Conservation (phyloP, 805 yeast genomes). For the Kuraishia cidri region DNA sequence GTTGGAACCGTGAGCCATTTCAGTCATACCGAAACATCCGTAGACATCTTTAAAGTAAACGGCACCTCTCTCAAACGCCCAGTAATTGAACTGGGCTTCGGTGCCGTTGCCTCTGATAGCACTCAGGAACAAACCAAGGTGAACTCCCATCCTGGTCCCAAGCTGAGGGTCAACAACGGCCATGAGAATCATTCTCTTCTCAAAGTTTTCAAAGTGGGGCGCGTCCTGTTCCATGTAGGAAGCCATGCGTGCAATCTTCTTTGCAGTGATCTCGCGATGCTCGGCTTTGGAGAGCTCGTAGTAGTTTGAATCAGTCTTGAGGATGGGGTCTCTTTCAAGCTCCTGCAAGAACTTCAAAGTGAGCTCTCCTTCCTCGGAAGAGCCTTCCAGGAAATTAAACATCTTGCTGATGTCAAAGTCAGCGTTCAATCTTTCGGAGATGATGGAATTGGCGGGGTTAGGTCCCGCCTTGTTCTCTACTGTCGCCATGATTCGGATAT, state of each 20-base stretch:
- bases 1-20: constrained; percentile 87
- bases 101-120: constrained; percentile 88
- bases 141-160: constrained; percentile 80
- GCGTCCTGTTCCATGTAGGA: constrained; percentile 42
- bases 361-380: constrained; percentile 30
- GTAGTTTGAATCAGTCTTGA: constrained; percentile 41
- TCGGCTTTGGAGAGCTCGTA: constrained; percentile 50
- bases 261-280: constrained; percentile 52
- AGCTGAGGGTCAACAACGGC: constrained; percentile 72
- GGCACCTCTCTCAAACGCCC: constrained; percentile 71
- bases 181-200: constrained; percentile 48
- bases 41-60: constrained; percentile 48
- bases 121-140: constrained; percentile 74
- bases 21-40: constrained; percentile 94
- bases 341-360: constrained; percentile 46
- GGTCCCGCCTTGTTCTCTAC: constrained; percentile 19
- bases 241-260: constrained; percentile 52
- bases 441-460: constrained; percentile 24
- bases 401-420: constrained; percentile 33
- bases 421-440: constrained; percentile 35
- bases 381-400: constrained; percentile 49
- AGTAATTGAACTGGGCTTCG: constrained; percentile 69
- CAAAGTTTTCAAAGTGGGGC: constrained; percentile 34
- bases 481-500: too few relatives aligned
- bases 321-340: constrained; percentile 59